Percentiles rank a stretch among this genome's conserved stretches.
Conservation (phyloP, 139 green algal genomes). For the Dunaliella primolecta region DNA sequence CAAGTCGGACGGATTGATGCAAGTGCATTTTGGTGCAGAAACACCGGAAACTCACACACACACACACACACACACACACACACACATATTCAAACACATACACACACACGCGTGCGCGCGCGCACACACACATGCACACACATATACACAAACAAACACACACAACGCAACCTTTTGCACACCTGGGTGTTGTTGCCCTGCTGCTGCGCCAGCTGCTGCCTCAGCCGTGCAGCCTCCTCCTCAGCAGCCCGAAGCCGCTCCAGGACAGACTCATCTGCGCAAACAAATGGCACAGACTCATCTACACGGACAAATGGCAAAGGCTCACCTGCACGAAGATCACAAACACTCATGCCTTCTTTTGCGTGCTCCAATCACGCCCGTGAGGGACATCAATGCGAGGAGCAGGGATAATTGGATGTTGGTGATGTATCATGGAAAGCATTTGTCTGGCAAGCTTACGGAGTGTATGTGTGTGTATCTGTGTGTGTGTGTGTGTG, state of each 20-base stretch:
- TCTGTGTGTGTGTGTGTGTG: not conserved
- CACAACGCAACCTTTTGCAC: not conserved
- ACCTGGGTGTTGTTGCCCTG: conserved; percentile 3
- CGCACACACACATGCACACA: not conserved
- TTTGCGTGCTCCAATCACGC: not conserved
- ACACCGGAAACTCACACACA: too few relatives aligned
- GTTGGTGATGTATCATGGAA: too few relatives aligned
- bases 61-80: too few relatives aligned
- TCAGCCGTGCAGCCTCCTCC: conserved; percentile 46
- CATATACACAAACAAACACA: not conserved
- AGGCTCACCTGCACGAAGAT: not conserved
- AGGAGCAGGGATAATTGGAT: too few relatives aligned
- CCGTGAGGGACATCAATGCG: too few relatives aligned
- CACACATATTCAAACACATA: not conserved
- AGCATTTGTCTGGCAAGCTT: too few relatives aligned
- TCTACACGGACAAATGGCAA: not conserved
- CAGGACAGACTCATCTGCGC: conserved; percentile 61
- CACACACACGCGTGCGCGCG: not conserved
- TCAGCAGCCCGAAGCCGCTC: conserved; percentile 48
- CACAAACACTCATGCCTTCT: not conserved
- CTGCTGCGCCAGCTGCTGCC: conserved; percentile 33
- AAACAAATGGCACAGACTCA: conserved; percentile 9
- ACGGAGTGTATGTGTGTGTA: not conserved
- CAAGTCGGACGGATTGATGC: too few relatives aligned
- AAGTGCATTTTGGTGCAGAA: too few relatives aligned